Base-by-base conservation (phyloP, 2,329 filamentous ascomycete species). In the Fusarium nelsonii region DNA sequence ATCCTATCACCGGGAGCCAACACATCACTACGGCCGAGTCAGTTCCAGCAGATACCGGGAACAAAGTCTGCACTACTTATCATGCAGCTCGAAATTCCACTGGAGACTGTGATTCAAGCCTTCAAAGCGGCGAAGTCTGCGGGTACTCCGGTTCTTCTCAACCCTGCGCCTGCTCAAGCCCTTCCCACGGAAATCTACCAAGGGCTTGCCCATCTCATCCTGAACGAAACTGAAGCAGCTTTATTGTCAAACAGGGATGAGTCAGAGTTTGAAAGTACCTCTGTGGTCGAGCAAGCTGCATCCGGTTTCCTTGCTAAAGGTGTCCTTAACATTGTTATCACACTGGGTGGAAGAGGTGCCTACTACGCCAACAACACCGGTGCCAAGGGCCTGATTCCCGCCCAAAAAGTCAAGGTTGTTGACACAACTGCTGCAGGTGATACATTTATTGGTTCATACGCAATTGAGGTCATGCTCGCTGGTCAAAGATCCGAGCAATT, bases 361-460 rank as follows among this genome's bases (percentile, higher is more conserved):
- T 93, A 88, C 77, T 93, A 87, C 75, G 82, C 84, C 58, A 86
- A 83, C 16, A 79, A 69, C 28, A 71, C 62, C 1, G 79, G 78
- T 14, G 73, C 70, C 34, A 82, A 82, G 52, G 84, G 82, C 1
- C 74, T 89, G 64, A 78, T 94, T 3, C 78, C 82, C 1, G 93
- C 92, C 0, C 84, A 87, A 63, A 91, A 92, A 78, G 91, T 93
- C 7, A 80, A 78, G 6, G 95, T 98, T 1, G 88, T 97, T 4
- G 95, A 98, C 78, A 98, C 95, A 1, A 98, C 95, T 6, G 95
- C 92, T 1, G 96, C 96, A 6, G 95, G 95, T 0, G 95, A 98
- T 78, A 97, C 95, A 0, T 97, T 97, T 80, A 92, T 97, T 4
- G 95, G 96, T 1, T 91, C 89, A n/a, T 97, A 97, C 77, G 92